A percentile compares a stretch with the other conserved stretches of the same genome.
These are phyloP conservation scores for Aspergillus baeticus DNA, from an alignment of 495 filamentous ascomycete species.

Conservation along the genomic window DNA sequence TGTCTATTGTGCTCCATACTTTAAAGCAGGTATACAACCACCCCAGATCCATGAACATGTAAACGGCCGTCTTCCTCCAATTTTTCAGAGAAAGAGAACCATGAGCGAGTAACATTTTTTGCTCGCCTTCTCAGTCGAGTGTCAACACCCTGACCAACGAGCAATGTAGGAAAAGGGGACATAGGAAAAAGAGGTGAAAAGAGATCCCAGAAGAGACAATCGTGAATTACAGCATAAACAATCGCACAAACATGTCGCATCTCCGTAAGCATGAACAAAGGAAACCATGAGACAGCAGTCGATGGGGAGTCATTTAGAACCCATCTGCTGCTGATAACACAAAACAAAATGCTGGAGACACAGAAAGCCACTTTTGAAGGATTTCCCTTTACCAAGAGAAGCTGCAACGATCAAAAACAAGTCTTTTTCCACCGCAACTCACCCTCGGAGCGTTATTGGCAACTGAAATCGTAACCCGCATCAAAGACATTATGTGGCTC, in stretches of 20 bases:
- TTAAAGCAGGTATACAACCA: slow-evolving; percentile 33
- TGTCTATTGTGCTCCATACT: slow-evolving; percentile 31
- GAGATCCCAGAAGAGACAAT: slow-evolving; percentile 30
- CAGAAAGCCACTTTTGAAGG: slow-evolving; percentile 49
- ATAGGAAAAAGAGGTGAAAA: slow-evolving; percentile 25
- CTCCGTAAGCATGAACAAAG: slow-evolving; percentile 44
- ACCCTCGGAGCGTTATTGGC: slow-evolving; percentile 29
- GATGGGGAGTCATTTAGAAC: slow-evolving; percentile 1
- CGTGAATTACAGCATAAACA: slow-evolving; percentile 43
- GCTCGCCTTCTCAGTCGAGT: slow-evolving; percentile 42
- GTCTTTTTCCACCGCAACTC: slow-evolving; percentile 36
- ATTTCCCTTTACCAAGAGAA: slow-evolving; percentile 31
- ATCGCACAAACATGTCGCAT: slow-evolving; percentile 44
- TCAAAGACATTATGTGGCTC: slow-evolving; percentile 34
- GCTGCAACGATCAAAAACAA: slow-evolving; percentile 27
- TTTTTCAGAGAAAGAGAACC: slow-evolving; percentile 25
- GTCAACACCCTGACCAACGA: slow-evolving; percentile 37
- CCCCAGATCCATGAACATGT: slow-evolving; percentile 23
- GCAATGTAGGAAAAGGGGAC: slow-evolving; percentile 31
- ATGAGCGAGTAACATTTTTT: slow-evolving; percentile 43
- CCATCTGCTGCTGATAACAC: slow-evolving; percentile 25
- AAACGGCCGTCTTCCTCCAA: slow-evolving; percentile 26
- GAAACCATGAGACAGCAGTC: slow-evolving; percentile 35
- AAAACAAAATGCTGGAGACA: slow-evolving; percentile 38
- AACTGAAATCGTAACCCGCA: slow-evolving; percentile 46